Conservation (phyloP, 768 basidiomycete genomes). For the Boletus subparvulus region DNA sequence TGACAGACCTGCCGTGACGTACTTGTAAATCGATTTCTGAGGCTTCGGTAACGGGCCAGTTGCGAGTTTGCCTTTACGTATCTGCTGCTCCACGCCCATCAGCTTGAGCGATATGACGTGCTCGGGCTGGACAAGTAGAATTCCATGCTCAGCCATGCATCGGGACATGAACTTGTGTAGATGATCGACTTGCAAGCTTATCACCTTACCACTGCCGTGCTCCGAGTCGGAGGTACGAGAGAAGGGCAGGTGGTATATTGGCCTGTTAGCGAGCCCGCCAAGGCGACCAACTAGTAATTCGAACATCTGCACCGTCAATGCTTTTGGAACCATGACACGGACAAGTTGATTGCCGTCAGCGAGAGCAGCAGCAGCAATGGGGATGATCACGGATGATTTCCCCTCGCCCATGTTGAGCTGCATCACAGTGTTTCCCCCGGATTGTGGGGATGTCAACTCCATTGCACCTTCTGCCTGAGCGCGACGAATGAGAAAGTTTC, state of each 20-base stretch:
- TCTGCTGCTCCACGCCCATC: constrained; percentile 37
- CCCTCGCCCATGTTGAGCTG: constrained; percentile 61
- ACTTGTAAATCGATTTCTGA: background rate
- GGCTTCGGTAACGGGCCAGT: constrained; percentile 17
- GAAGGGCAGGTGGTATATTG: constrained; percentile 47
- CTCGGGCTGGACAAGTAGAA: constrained; percentile 49
- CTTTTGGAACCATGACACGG: constrained; percentile 47
- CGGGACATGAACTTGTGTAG: constrained; percentile 34
- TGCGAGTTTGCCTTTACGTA: background rate
- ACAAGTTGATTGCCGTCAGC: constrained; percentile 42
- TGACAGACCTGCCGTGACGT: background rate
- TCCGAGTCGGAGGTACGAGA: constrained; percentile 34
- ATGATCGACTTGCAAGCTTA: constrained; percentile 4
- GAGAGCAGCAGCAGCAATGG: constrained; percentile 39
- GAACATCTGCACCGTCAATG: constrained; percentile 44
- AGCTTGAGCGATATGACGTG: constrained; percentile 49
- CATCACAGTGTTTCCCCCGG: constrained; percentile 34
- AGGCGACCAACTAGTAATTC: constrained; percentile 40
- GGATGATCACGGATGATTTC: constrained; percentile 46
- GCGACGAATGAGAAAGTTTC: background rate
- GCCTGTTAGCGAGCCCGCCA: constrained; percentile 43
- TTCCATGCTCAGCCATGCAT: constrained; percentile 38
- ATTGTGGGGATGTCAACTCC: constrained; percentile 44
- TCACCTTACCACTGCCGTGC: background rate
- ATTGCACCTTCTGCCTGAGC: constrained; percentile 29